phyloP scores from a whole-genome alignment of 2,329 filamentous ascomycete genomes.

The Penicillium thymicola region DNA sequence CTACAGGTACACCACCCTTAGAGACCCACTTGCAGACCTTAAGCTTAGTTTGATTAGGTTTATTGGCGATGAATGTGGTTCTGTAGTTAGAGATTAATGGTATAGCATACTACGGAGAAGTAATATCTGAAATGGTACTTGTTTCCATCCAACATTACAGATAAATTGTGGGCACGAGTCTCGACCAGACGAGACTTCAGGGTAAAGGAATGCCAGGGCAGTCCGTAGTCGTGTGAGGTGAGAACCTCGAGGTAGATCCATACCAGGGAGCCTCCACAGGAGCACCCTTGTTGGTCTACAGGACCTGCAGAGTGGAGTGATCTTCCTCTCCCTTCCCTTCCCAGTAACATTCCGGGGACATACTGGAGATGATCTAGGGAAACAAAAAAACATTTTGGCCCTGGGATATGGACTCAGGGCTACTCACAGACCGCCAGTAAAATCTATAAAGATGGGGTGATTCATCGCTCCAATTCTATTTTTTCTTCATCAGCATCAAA shows the following conservation, averaged over 20 bases:
- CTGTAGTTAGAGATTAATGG: background rate
- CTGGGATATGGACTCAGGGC: slow-evolving; percentile 6
- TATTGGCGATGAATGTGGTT: background rate
- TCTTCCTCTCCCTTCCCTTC: slow-evolving; percentile 22
- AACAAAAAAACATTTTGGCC: slow-evolving; percentile 9
- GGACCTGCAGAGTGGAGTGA: slow-evolving; percentile 14
- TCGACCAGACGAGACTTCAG: background rate
- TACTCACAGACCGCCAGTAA: slow-evolving; percentile 22
- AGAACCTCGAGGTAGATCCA: slow-evolving; percentile 23
- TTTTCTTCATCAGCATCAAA: slow-evolving; percentile 30
- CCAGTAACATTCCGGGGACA: slow-evolving; percentile 31
- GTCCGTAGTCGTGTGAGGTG: slow-evolving; percentile 10
- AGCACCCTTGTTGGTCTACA: slow-evolving; percentile 6
- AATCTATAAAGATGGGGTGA: slow-evolving; percentile 34
- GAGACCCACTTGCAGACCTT: slow-evolving; percentile 5
- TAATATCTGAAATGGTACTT: background rate
- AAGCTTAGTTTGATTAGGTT: background rate
- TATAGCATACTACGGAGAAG: background rate
- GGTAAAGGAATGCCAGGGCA: slow-evolving; percentile 15
- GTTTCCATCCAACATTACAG: background rate
- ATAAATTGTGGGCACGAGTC: background rate
- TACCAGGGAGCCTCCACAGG: slow-evolving; percentile 19
- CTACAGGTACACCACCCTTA: background rate
- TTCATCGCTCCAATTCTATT: slow-evolving; percentile 15
- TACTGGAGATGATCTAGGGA: slow-evolving; percentile 8